phyloP scores from a whole-genome alignment of 257 asterid species.

The Capsicum baccatum region DNA sequence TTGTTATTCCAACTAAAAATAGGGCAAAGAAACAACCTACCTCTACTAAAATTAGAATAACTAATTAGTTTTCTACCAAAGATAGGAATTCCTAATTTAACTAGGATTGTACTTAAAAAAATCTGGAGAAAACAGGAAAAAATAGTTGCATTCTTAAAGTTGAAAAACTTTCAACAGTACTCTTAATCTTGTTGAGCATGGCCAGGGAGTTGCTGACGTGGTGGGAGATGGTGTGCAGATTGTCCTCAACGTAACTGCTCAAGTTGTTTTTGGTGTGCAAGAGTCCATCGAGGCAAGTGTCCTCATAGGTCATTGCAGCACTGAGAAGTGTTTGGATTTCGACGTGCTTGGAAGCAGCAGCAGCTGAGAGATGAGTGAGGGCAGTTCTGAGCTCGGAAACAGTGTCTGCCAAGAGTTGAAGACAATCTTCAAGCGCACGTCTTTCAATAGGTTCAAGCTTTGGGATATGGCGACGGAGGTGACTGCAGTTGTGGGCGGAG shows the following conservation, averaged over 20 bases:
- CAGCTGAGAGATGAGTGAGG: neutral
- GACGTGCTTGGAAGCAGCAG: neutral
- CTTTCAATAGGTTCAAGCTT: neutral
- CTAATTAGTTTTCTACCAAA: too few species aligned
- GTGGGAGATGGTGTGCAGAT: neutral
- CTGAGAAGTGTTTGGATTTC: slow-evolving; percentile 7
- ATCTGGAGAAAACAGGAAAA: too few species aligned
- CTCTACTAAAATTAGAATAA: too few species aligned
- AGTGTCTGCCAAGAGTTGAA: neutral
- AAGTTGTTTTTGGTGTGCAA: neutral
- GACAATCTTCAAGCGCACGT: neutral
- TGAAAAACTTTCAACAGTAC: neutral
- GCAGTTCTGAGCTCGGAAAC: neutral
- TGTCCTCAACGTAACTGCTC: neutral
- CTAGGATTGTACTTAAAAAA: too few species aligned
- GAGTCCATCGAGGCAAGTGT: slow-evolving; percentile 10
- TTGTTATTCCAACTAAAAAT: too few species aligned
- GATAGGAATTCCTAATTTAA: too few species aligned
- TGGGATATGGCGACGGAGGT: neutral
- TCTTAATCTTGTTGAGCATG: neutral
- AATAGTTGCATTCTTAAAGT: too few species aligned
- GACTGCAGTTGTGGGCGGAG: slow-evolving; percentile 5
- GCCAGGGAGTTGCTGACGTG: neutral
- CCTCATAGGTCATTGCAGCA: slow-evolving; percentile 9
- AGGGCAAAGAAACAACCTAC: too few species aligned